Evolutionary conservation across 2,329 filamentous ascomycete genomes (phyloP).

Genomic region (Xylaria sp.): DNA sequence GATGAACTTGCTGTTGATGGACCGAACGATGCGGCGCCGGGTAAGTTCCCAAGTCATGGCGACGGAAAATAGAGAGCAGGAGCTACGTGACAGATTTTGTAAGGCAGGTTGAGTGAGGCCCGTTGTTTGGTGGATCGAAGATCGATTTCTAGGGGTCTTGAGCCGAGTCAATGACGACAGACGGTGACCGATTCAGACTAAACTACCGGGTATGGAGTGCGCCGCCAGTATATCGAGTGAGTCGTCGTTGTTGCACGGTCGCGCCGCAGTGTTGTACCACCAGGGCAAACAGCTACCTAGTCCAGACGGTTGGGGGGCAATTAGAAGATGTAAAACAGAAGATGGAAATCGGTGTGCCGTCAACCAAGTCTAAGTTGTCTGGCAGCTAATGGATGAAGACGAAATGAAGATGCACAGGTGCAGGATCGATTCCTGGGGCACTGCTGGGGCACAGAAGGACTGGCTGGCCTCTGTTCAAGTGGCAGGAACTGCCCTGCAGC

Average conservation of each 20-base stretch:
- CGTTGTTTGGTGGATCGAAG: conserved; percentile 26
- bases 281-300: conserved; percentile 4
- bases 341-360: conserved; percentile 6
- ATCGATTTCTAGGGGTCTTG: conserved; percentile 21
- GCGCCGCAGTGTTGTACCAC: conserved; percentile 9
- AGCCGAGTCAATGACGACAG: conserved; percentile 34
- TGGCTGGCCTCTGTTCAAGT: background rate
- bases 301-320: background rate
- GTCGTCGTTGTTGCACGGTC: conserved; percentile 34
- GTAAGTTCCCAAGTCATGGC: conserved; percentile 69
- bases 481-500: background rate
- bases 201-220: background rate
- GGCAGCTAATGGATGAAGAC: background rate
- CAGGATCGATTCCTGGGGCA: background rate
- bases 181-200: conserved; percentile 17
- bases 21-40: conserved; percentile 70
- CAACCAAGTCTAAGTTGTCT: background rate
- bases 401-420: conserved; percentile 26
- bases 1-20: conserved; percentile 77
- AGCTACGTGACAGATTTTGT: conserved; percentile 3
- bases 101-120: conserved; percentile 17
- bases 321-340: background rate
- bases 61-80: conserved; percentile 23
- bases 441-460: background rate
- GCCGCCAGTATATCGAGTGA: conserved; percentile 1